Evolutionary conservation across 1,284 basidiomycete species (phyloP).

Genomic region (Leccinum ponderosum): DNA sequence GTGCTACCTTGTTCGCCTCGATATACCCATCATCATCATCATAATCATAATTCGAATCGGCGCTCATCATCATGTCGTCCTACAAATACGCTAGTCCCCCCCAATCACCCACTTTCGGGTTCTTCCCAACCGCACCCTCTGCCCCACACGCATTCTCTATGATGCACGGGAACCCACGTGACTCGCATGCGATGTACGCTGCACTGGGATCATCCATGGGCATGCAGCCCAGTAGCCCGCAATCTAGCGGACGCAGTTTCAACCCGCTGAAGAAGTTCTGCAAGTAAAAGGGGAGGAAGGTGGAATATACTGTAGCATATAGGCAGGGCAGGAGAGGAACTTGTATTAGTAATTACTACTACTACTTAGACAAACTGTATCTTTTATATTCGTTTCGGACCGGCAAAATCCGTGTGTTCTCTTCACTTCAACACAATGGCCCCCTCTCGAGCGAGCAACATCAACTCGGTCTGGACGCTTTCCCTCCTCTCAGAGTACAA

Average conservation of each 20-base stretch:
- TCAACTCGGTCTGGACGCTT: constrained; percentile 57
- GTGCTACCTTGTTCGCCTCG: constrained; percentile 7
- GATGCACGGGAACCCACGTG: constrained; percentile 68
- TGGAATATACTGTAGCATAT: not conserved
- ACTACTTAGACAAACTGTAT: not conserved
- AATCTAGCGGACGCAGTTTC: constrained; percentile 20
- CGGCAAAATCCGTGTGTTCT: constrained; percentile 29
- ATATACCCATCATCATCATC: not conserved
- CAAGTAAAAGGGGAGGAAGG: constrained; percentile 9
- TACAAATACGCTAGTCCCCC: constrained; percentile 40
- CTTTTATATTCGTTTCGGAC: constrained; percentile 19
- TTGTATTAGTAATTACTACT: not conserved
- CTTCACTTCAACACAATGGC: constrained; percentile 16
- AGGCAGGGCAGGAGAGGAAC: no score
- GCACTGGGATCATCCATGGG: constrained; percentile 45
- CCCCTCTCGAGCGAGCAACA: constrained; percentile 36
- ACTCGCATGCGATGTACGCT: constrained; percentile 64
- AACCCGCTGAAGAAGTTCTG: constrained; percentile 33
- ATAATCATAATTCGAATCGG: not conserved
- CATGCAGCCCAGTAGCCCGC: constrained; percentile 19
- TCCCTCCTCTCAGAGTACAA: constrained; percentile 79
- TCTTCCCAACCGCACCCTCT: constrained; percentile 60
- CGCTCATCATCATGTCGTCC: constrained; percentile 38
- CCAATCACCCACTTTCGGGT: constrained; percentile 55
- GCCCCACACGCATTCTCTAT: constrained; percentile 63